Base-by-base conservation (phyloP, 768 basidiomycete genomes). In the Boletus subparvulus region DNA sequence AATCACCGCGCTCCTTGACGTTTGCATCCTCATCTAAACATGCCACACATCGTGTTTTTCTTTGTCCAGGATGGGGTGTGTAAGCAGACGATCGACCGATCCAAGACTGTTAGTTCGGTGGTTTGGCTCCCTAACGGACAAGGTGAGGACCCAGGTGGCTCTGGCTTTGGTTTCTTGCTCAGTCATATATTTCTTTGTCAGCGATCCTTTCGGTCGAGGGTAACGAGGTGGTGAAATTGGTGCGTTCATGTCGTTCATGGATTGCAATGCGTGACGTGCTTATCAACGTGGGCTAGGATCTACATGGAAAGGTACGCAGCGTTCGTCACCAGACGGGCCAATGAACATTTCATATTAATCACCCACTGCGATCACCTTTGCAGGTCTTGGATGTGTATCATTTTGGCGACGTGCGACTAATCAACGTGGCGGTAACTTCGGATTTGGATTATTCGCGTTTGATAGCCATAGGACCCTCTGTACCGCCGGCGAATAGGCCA, bases 141-240 rank as follows among this genome's bases (percentile, higher is more conserved):
- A 65, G 78, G 80, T 79, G 33, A 54, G 62, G 54, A n/a, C 13
- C 9, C 19, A 11, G 13, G 33, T 48, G 3, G 33, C 16, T 36
- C 8, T 21, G 14, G 19, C 11, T 32, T 26, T 3, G 35, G 19
- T 39, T 42, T 41, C 24, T 6, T 32, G 39, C 40, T 53, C 52
- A 26, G 16, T 21, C 44, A 50, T 40, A 14, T 26, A 2, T 26
- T 30, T 32, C 19, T n/a, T 21, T 7, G 35, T n/a, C 37, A 78
- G 80, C 67, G 6, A 80, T 83, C 59, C 60, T 83, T 40, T 80
- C 80, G 9, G 80, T 83, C 16, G 81, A 83, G 65, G 75, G 74
- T 9, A 73, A 70, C 54, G 74, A 75, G 11, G 77, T 83, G 33
- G 69, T 72, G 10, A 79, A 79, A 64, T 55, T 81, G 67, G 80